Percentiles rank a stretch among this genome's conserved stretches.
Evolutionary conservation across 1,139 yeast species (phyloP).

Genomic region (Hemisphaericaspora lyxosophila): DNA sequence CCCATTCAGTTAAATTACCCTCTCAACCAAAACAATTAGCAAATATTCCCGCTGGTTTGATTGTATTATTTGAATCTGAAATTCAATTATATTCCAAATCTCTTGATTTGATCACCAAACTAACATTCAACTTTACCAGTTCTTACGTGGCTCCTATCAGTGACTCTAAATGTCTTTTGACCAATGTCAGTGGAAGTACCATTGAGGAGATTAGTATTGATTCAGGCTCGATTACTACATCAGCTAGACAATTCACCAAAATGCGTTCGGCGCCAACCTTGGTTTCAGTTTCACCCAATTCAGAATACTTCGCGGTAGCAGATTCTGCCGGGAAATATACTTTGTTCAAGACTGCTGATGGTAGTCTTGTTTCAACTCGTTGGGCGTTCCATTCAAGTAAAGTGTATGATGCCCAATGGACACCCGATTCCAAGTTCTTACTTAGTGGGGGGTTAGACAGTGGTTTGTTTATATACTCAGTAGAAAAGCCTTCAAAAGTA

Average conservation of each 20-base stretch:
- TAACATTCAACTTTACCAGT: conserved; percentile 35
- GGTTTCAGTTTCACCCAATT: conserved; percentile 71
- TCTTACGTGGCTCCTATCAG: conserved; percentile 34
- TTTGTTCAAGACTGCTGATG: conserved; percentile 57
- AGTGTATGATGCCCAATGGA: conserved; percentile 78
- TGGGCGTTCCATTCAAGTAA: conserved; percentile 95
- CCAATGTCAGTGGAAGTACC: conserved; percentile 45
- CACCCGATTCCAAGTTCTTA: conserved; percentile 65
- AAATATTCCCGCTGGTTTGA: conserved; percentile 25
- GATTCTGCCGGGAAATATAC: conserved; percentile 83
- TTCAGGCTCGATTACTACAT: conserved; percentile 15
- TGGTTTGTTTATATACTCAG: conserved; percentile 75
- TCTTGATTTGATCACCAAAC: conserved; percentile 21
- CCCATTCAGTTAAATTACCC: conserved; percentile 32
- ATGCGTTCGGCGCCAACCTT: conserved; percentile 62
- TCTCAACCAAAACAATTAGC: conserved; percentile 67
- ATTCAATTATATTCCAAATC: conserved; percentile 35
- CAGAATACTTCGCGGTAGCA: conserved; percentile 74
- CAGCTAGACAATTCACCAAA: conserved; percentile 35
- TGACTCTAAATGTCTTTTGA: conserved; percentile 41
- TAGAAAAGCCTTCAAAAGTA: conserved; percentile 73
- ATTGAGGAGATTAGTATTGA: conserved; percentile 28
- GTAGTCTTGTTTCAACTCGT: conserved; percentile 70
- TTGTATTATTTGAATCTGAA: conserved; percentile 51
- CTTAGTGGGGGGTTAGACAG: conserved; percentile 86